Base-by-base conservation (phyloP, 2,329 filamentous ascomycete species). In the Pseudogymnoascus sp. region DNA sequence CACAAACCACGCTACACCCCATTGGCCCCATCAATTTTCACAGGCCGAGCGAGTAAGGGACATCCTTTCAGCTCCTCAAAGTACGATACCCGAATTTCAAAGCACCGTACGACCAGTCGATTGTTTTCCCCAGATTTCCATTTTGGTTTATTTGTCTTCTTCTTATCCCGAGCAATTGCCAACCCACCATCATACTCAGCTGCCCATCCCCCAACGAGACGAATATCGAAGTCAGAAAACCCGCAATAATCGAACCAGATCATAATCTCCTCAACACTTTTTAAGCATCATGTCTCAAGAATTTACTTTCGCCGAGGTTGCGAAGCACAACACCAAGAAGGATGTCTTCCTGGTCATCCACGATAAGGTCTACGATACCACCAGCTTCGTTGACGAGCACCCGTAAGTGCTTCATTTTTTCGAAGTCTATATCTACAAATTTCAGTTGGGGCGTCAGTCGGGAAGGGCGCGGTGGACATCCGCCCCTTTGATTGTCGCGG, bases 321-420 rank as follows among this genome's bases (percentile, higher is more conserved):
- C 89, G 67, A 85, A 86, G 79, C 91, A 96, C 84, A 90, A 88
- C 81, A 87, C 84, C 78, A 97, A 97, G 87, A 96, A 92, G 84
- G 92, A 97, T 77, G 81, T 96, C 68, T 96, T 84, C 81, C 76
- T 97, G 73, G 88, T 97, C 68, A 86, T 99, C 72, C 91, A 97
- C 81, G 93, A 96, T 79, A 96, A 96, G 83, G 88, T 99, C 80
- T 99, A 97, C 85, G 86, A 97, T 77, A 78, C 82, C 75, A 84
- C 87, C 73, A 89, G 88, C 78, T 99, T 99, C 78, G 82, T 97
- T 70, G 93, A 97, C 76, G 95, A 99, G 87, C 95, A 99, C 78
- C 95, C 95, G 85, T 88, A 81, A 79, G 85, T 84, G 61, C 42
- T 61, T 46, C 28, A 25, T 59, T 36, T 63, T 63, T 36, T 56